Evolutionary conservation across 2,329 filamentous ascomycete species (phyloP), one percentile per base, ranked within the genome.

Genomic region (Alternaria brassicicola): DNA sequence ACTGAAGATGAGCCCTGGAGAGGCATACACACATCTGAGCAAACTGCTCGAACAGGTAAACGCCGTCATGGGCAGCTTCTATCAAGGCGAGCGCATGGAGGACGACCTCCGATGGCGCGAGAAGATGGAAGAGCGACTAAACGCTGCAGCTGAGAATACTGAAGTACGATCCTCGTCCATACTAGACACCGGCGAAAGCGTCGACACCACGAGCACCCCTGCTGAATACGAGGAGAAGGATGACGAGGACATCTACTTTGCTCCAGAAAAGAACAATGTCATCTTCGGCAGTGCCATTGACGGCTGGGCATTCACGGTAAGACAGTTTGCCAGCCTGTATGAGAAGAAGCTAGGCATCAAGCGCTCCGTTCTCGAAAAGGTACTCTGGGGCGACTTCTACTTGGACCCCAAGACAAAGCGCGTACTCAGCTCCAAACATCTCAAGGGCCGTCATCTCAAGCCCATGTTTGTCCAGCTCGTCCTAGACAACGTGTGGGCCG

Each of bases 301-400:
- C 74, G 95, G 95, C n/a, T 99, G 95, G 95, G 95, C 95, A 3
- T 99, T 99, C 71, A 99, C 95, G 0, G 89, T 97, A 48, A 87
- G 93, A 49, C 95, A 99, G 71, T 99, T 99, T 75, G 93, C 95
- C 17, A 87, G 87, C 35, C 81, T 98, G 26, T 99, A 98, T 73
- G 94, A 98, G 79, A 96, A 93, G 82, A 99, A 99, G 77, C 85
- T 99, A 6, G 94, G 95, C 13, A 96, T 98, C 78, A 98, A 97
- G 79, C 86, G 93, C 45, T 88, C 87, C 25, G 80, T 91, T 0
- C 85, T 99, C 73, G 93, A 99, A 78, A 97, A 95, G 74, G 92
- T 97, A 0, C 84, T 99, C 0, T 99, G 95, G 95, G 95, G 95
- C 43, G 94, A 93, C 75, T 99, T 91, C 76, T 99, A 97, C 77